These are phyloP conservation scores for Brassica rapa DNA, from an alignment of 345 rosid genomes.

Conservation along the genomic window DNA sequence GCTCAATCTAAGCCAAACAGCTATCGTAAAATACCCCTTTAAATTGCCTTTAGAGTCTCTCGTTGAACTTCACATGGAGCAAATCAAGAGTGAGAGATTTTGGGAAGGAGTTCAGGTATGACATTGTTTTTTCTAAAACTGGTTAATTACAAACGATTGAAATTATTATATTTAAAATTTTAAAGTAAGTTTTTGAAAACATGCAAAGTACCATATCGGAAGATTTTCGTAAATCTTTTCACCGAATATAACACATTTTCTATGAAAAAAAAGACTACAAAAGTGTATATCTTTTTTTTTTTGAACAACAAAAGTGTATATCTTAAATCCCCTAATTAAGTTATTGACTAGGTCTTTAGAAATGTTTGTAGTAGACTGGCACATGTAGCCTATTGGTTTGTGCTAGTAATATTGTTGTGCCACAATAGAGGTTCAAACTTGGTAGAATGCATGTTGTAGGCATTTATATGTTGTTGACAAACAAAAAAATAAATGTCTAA, in stretches of 20 bases:
- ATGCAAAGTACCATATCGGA: not conserved
- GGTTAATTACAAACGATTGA: not conserved
- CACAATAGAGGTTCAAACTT: not conserved
- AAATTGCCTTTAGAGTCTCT: constrained; percentile 2
- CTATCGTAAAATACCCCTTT: not conserved
- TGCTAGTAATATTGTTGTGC: not conserved
- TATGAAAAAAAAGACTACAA: not conserved
- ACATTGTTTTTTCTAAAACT: not conserved
- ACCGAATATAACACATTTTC: not conserved
- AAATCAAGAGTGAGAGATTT: constrained; percentile 1
- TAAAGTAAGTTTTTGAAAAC: not conserved
- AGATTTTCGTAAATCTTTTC: too few species aligned
- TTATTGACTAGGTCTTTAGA: not conserved
- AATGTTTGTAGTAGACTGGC: not conserved
- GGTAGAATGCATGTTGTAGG: not conserved
- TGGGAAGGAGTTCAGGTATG: constrained; percentile 31
- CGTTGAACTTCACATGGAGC: constrained; percentile 30
- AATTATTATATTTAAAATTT: not conserved
- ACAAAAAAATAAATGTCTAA: not conserved
- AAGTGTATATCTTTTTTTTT: too few species aligned
- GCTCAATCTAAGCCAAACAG: constrained; percentile 1
- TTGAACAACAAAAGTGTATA: too few species aligned
- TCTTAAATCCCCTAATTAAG: not conserved
- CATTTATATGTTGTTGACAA: not conserved
- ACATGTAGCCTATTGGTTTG: not conserved